Evolutionary conservation across 768 basidiomycete species (phyloP).

Genomic region (Mycena vitilis): DNA sequence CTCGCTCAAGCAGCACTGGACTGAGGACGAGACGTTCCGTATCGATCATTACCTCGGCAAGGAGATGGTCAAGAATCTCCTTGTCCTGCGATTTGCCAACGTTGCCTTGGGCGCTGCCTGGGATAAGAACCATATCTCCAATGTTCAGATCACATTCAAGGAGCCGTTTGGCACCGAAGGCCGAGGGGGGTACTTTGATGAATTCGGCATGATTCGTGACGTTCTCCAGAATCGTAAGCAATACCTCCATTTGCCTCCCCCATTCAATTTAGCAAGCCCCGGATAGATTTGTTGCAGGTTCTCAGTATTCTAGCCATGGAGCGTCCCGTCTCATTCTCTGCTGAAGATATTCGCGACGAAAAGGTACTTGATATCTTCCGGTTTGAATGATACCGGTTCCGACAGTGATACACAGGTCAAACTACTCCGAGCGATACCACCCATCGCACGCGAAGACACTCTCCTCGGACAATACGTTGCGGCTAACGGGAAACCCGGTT

Average conservation of each 20-base stretch:
- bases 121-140: conserved; percentile 97
- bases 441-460: conserved; percentile 80
- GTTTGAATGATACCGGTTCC: conserved; percentile 6
- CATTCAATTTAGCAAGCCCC: conserved; percentile 36
- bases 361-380: conserved; percentile 68
- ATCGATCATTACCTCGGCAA: conserved; percentile 99
- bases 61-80: conserved; percentile 99
- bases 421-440: conserved; percentile 90
- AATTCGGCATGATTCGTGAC: conserved; percentile 99
- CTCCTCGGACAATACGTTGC: conserved; percentile 95
- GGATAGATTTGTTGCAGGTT: conserved; percentile 91
- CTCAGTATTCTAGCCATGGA: conserved; percentile 97
- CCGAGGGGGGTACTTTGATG: conserved; percentile 99
- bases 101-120: conserved; percentile 87
- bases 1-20: conserved; percentile 88
- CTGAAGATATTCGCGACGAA: conserved; percentile 98
- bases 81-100: conserved; percentile 96
- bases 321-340: conserved; percentile 95
- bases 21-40: conserved; percentile 97
- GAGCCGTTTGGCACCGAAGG: conserved; percentile 99
- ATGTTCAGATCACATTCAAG: conserved; percentile 99
- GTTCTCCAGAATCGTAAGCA: conserved; percentile 96
- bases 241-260: conserved; percentile 4
- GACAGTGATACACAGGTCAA: conserved; percentile 77
- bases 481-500: conserved; percentile 96